phyloP scores from a whole-genome alignment of 257 asterid genomes.

The Solanum pimpinellifolium region DNA sequence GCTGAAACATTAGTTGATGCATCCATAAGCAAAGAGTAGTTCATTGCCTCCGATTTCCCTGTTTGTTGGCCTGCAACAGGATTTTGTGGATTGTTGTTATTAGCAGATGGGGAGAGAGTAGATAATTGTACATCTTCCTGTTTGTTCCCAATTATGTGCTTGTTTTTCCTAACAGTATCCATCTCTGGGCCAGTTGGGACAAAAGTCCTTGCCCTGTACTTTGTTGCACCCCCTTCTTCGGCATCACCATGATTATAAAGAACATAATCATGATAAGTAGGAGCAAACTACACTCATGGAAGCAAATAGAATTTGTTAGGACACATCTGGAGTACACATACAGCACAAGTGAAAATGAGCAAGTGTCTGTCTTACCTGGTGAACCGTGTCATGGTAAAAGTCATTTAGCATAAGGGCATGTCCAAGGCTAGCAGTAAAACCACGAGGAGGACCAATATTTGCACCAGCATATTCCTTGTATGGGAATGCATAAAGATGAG shows the following conservation, averaged over 20 bases:
- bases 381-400: conserved; percentile 93
- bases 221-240: conserved; percentile 69
- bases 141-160: conserved; percentile 48
- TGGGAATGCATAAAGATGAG: conserved; percentile 91
- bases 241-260: conserved; percentile 89
- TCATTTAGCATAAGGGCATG: conserved; percentile 88
- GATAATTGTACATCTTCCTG: conserved; percentile 55
- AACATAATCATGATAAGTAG: conserved; percentile 95
- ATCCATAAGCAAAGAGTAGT: conserved; percentile 48
- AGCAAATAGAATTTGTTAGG: background rate
- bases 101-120: conserved; percentile 44
- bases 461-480: conserved; percentile 97
- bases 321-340: background rate
- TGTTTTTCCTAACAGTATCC: conserved; percentile 85
- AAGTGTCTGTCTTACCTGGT: conserved; percentile 46
- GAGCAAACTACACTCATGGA: conserved; percentile 66
- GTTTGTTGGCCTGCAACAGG: conserved; percentile 11
- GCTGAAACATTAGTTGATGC: conserved; percentile 20
- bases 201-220: conserved; percentile 91
- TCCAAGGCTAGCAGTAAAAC: conserved; percentile 72
- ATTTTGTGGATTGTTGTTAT: conserved; percentile 21
- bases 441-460: conserved; percentile 60
- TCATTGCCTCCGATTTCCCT: conserved; percentile 44
- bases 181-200: conserved; percentile 96
- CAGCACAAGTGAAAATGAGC: background rate